Percentiles rank a stretch among this genome's conserved stretches.
Conservation (phyloP, 2,329 filamentous ascomycete species). For the Talaromyces islandicus region DNA sequence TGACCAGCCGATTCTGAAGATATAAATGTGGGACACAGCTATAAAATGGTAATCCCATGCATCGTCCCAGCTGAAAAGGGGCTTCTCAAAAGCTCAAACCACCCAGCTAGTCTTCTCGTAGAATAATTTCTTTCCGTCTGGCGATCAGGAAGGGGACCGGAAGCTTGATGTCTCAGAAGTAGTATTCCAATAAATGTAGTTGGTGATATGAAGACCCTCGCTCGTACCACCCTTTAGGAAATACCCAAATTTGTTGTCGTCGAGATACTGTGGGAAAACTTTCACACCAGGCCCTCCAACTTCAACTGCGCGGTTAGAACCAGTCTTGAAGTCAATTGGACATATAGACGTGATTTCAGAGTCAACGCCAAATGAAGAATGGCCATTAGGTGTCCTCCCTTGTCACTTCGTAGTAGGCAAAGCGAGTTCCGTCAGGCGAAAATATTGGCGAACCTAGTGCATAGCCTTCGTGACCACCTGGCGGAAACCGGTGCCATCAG, state of each 20-base stretch:
- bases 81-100: not conserved
- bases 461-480: not conserved
- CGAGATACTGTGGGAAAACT: slow-evolving; percentile 7
- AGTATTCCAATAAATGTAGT: not conserved
- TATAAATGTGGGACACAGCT: slow-evolving; percentile 8
- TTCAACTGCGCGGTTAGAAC: not conserved
- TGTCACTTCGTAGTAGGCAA: not conserved
- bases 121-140: slow-evolving; percentile 10
- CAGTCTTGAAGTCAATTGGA: not conserved
- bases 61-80: slow-evolving; percentile 7
- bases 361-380: not conserved
- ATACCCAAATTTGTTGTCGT: slow-evolving; percentile 6
- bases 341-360: not conserved
- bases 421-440: not conserved
- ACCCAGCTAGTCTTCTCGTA: slow-evolving; percentile 10
- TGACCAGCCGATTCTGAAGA: not conserved
- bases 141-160: slow-evolving; percentile 6
- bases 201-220: slow-evolving; percentile 8
- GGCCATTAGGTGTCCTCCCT: not conserved
- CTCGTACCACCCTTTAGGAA: slow-evolving; percentile 3
- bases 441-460: not conserved
- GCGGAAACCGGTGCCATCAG: not conserved
- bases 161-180: not conserved
- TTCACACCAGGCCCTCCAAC: not conserved
- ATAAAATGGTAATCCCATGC: slow-evolving; percentile 12